These are phyloP conservation scores for Diaporthe sp. DNA, from an alignment of 2,329 filamentous ascomycete species.

Conservation along the genomic window DNA sequence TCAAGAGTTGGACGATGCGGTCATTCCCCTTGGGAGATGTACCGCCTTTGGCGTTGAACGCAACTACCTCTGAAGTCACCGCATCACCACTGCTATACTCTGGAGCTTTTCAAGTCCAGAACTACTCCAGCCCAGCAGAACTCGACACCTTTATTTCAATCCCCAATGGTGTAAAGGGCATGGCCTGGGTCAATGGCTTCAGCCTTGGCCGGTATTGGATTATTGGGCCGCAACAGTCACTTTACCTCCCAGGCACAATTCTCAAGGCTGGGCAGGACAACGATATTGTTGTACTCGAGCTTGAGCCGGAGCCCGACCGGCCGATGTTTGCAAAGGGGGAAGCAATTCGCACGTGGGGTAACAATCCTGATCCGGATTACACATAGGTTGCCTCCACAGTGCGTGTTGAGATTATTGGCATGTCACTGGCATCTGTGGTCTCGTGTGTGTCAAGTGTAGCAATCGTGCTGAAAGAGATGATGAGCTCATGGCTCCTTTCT, in stretches of 20 bases:
- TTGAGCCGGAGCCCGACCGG: conserved; percentile 24
- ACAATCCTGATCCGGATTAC: conserved; percentile 38
- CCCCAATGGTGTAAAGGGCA: conserved; percentile 34
- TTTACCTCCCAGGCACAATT: conserved; percentile 32
- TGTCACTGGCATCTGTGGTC: too few species aligned
- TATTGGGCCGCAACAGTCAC: conserved; percentile 35
- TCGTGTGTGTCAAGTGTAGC: background rate
- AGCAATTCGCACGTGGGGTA: conserved; percentile 30
- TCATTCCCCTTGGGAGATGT: conserved; percentile 19
- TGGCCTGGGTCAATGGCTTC: conserved; percentile 38
- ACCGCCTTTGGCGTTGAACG: background rate
- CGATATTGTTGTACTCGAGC: conserved; percentile 37
- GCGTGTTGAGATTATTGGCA: too few species aligned
- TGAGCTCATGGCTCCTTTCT: background rate
- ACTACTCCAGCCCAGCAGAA: conserved; percentile 19
- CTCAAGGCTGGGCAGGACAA: conserved; percentile 34
- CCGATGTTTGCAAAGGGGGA: conserved; percentile 29
- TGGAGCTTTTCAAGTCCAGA: conserved; percentile 21
- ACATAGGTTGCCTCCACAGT: background rate
- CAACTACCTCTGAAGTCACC: background rate
- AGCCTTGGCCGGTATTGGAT: conserved; percentile 37
- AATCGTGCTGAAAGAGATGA: background rate
- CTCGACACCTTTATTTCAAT: conserved; percentile 38
- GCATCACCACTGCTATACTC: conserved; percentile 26
- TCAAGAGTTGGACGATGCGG: conserved; percentile 26